Conservation (phyloP, 495 filamentous ascomycete species). For the Halenospora varia region DNA sequence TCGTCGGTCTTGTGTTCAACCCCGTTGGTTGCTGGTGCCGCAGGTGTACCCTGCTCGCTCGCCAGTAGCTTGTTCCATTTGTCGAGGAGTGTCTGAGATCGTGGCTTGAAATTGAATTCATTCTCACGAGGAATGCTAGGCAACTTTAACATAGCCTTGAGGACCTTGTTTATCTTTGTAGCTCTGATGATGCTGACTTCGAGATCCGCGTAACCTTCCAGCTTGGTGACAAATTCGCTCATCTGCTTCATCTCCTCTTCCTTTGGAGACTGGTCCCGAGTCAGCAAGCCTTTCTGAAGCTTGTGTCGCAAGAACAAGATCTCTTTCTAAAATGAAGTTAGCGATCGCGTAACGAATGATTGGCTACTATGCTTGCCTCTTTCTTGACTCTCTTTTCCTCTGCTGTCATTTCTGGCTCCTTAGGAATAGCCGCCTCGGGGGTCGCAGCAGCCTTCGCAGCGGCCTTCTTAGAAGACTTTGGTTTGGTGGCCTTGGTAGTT, state of each 20-base stretch:
- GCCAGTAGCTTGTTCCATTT: slow-evolving; percentile 82
- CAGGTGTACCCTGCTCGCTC: slow-evolving; percentile 43
- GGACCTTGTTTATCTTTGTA: slow-evolving; percentile 93
- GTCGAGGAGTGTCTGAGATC: slow-evolving; percentile 67
- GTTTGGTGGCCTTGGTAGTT: slow-evolving; percentile 52
- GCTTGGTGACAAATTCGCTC: slow-evolving; percentile 72
- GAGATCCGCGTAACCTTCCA: slow-evolving; percentile 74
- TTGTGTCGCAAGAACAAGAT: slow-evolving; percentile 85
- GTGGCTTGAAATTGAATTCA: slow-evolving; percentile 77
- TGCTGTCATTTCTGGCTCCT: slow-evolving; percentile 44
- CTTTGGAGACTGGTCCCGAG: slow-evolving; percentile 72
- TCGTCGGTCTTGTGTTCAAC: slow-evolving; percentile 43
- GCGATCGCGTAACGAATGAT: not conserved
- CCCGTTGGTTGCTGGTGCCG: slow-evolving; percentile 24
- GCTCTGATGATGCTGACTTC: slow-evolving; percentile 78
- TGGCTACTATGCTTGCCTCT: slow-evolving; percentile 44
- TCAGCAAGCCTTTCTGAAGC: slow-evolving; percentile 87
- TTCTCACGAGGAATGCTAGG: slow-evolving; percentile 77
- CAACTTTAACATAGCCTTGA: slow-evolving; percentile 85
- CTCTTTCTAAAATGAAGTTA: slow-evolving; percentile 42
- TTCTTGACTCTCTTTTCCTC: slow-evolving; percentile 47
- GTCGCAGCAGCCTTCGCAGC: slow-evolving; percentile 44
- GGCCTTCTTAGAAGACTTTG: slow-evolving; percentile 57
- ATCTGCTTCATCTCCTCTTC: slow-evolving; percentile 85
- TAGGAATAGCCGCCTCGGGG: slow-evolving; percentile 13